These are phyloP conservation scores for Stentor coeruleus DNA, from an alignment of 73 alveolate genomes.

Conservation along the genomic window DNA sequence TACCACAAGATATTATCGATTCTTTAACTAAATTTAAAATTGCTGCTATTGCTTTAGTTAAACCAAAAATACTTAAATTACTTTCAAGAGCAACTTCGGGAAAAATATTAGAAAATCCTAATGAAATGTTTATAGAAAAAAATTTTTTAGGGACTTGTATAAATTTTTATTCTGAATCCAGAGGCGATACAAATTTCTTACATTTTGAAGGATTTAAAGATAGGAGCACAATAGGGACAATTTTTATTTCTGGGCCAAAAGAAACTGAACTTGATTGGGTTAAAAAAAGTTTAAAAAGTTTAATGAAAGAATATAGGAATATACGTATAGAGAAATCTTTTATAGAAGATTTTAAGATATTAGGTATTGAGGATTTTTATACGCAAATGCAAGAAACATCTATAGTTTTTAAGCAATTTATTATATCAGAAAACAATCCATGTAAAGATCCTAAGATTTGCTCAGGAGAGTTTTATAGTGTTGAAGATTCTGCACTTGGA, in stretches of 20 bases:
- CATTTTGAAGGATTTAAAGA: background rate
- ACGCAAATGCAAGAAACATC: background rate
- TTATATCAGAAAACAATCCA: background rate
- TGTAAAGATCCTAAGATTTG: background rate
- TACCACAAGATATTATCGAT: conserved; percentile 45
- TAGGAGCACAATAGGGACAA: background rate
- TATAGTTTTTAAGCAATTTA: background rate
- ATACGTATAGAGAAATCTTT: background rate
- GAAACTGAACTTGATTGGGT: background rate
- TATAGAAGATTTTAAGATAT: background rate
- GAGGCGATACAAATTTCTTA: background rate
- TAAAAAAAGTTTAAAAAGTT: background rate
- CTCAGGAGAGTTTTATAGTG: background rate
- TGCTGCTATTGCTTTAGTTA: conserved; percentile 51
- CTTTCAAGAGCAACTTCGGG: conserved; percentile 31
- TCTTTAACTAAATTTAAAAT: conserved; percentile 49
- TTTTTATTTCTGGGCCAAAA: background rate
- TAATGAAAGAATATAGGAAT: background rate
- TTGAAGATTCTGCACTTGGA: background rate
- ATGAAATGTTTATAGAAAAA: background rate
- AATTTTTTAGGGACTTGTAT: background rate
- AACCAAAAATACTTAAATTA: background rate
- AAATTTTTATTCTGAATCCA: background rate
- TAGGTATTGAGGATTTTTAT: background rate
- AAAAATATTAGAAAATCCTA: background rate